These are phyloP conservation scores for Leishmania tropica DNA, from an alignment of 208 protist genomes.

Conservation along the genomic window DNA sequence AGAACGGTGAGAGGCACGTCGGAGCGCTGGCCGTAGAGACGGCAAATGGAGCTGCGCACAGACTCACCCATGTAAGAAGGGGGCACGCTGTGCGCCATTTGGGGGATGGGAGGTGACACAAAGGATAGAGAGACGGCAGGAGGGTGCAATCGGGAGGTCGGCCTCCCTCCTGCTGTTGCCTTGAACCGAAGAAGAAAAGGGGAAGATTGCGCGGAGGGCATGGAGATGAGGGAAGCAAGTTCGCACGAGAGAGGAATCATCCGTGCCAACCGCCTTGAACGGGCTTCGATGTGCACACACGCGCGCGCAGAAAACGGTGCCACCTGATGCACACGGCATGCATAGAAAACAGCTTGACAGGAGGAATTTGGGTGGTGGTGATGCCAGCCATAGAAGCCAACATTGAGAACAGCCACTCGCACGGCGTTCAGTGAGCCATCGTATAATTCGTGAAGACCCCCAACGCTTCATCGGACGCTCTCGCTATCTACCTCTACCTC, in stretches of 20 bases:
- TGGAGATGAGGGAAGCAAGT: neutral
- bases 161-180: neutral
- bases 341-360: neutral
- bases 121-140: neutral
- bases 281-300: neutral
- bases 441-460: neutral
- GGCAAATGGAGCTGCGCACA: conserved; percentile 13
- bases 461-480: neutral
- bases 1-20: conserved; percentile 10
- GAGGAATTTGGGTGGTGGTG: neutral
- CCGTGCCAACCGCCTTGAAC: neutral
- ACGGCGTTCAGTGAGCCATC: neutral
- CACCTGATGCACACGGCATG: neutral
- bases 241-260: neutral
- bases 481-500: neutral
- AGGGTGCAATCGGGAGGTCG: neutral
- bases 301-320: neutral
- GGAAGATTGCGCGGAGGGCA: neutral
- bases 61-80: conserved; percentile 23
- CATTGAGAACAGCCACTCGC: neutral
- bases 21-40: conserved; percentile 14
- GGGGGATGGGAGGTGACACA: neutral
- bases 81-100: neutral
- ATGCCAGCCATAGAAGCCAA: neutral
- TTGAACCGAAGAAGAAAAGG: neutral